Percentiles rank a stretch among this genome's conserved stretches.
phyloP scores from a whole-genome alignment of 2,329 filamentous ascomycete species.

The Pezicula radicicola region DNA sequence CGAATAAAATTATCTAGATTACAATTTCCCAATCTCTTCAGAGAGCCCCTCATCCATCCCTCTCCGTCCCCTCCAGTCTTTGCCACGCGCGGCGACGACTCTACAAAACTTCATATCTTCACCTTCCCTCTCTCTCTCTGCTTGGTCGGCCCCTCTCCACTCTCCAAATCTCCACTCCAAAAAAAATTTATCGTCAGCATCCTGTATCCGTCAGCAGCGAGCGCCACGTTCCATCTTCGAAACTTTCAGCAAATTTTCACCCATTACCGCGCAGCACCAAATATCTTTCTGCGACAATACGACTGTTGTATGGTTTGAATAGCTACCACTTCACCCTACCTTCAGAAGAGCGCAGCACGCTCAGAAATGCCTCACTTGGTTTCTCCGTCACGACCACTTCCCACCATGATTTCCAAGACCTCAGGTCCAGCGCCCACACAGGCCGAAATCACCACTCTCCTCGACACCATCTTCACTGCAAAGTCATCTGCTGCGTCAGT shows the following conservation, averaged over 20 bases:
- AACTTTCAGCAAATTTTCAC: constrained; percentile 17
- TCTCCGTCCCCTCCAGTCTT: not conserved
- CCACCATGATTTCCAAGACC: constrained; percentile 45
- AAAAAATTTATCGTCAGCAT: constrained; percentile 9
- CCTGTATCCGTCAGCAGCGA: constrained; percentile 14
- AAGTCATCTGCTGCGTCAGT: constrained; percentile 53
- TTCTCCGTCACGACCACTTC: constrained; percentile 35
- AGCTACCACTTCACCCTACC: constrained; percentile 7
- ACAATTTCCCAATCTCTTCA: not conserved
- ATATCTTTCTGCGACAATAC: not conserved
- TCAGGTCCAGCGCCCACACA: constrained; percentile 48
- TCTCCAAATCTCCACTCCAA: constrained; percentile 24
- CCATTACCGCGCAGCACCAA: not conserved
- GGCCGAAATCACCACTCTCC: constrained; percentile 62
- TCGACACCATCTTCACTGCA: constrained; percentile 63
- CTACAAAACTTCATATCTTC: not conserved
- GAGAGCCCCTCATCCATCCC: not conserved
- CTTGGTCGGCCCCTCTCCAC: constrained; percentile 18
- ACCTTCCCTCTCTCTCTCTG: constrained; percentile 14
- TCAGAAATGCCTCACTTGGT: constrained; percentile 45
- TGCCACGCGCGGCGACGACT: not conserved
- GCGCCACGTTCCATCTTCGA: constrained; percentile 21
- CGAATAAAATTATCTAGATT: not conserved
- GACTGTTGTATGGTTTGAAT: constrained; percentile 8
- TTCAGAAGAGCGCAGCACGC: constrained; percentile 18